Evolutionary conservation across 75 land plant species (phyloP).

Genomic region (Larix kaempferi): DNA sequence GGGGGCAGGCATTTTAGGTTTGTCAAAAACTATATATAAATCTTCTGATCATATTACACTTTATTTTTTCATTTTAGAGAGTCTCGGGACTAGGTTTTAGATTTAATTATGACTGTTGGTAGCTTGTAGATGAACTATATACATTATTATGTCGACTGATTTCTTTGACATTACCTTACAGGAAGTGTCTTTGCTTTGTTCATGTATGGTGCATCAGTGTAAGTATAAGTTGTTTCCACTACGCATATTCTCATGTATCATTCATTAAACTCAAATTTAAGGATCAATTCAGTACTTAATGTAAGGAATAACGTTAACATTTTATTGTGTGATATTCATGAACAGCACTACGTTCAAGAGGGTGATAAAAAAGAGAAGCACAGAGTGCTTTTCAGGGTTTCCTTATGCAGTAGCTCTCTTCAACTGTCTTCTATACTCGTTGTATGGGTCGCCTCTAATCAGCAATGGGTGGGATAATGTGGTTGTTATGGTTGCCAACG

Average conservation of each 20-base stretch:
- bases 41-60: too few species aligned
- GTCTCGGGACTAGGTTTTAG: too few species aligned
- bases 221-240: background rate
- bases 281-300: too few species aligned
- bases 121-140: background rate
- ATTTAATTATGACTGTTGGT: background rate
- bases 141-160: background rate
- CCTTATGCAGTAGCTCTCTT: background rate
- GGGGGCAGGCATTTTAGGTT: constrained; percentile 6
- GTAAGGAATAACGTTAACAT: too few species aligned
- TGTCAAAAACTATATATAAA: background rate
- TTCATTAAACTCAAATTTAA: too few species aligned
- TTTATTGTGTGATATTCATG: too few species aligned
- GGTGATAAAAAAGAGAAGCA: background rate
- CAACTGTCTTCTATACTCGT: background rate
- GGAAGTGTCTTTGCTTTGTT: constrained; percentile 50
- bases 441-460: background rate
- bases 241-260: too few species aligned
- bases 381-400: background rate
- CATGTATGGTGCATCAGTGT: constrained; percentile 53
- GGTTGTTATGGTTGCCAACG: background rate
- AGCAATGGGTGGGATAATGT: background rate
- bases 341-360: background rate
- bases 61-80: too few species aligned
- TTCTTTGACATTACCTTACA: background rate